These are phyloP conservation scores for Diaporthe sp. DNA, from an alignment of 2,329 filamentous ascomycete genomes.

Conservation along the genomic window DNA sequence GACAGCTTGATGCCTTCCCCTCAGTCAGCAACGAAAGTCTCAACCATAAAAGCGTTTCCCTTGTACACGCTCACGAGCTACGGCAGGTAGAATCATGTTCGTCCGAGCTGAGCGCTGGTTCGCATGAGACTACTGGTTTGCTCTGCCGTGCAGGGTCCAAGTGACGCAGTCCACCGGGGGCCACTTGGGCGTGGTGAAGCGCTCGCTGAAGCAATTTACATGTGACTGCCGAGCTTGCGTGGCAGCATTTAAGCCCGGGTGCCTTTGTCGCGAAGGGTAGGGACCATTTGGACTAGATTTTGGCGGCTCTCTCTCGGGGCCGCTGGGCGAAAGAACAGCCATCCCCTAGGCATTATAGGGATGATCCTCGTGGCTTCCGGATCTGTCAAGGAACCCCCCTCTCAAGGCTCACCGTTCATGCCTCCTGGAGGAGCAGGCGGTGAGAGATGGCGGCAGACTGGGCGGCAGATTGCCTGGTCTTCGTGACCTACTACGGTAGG, in stretches of 20 bases:
- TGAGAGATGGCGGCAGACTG: conserved; percentile 1
- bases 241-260: neutral
- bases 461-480: conserved; percentile 26
- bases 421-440: conserved; percentile 26
- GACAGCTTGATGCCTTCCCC: neutral
- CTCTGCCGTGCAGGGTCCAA: conserved; percentile 23
- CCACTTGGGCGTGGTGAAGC: conserved; percentile 12
- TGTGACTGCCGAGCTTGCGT: conserved; percentile 20
- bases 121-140: neutral
- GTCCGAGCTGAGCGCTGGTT: neutral
- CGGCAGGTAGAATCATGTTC: neutral
- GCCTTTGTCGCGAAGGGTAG: neutral
- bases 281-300: neutral
- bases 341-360: neutral
- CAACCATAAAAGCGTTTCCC: neutral
- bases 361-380: conserved; percentile 6
- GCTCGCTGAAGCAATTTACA: conserved; percentile 20
- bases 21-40: neutral
- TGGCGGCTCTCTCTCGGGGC: conserved; percentile 18
- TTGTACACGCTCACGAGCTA: neutral
- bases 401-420: conserved; percentile 8
- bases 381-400: conserved; percentile 14
- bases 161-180: conserved; percentile 22
- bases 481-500: neutral
- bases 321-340: neutral